Evolutionary conservation across 768 basidiomycete species (phyloP).

Genomic region (Calocera cornea): DNA sequence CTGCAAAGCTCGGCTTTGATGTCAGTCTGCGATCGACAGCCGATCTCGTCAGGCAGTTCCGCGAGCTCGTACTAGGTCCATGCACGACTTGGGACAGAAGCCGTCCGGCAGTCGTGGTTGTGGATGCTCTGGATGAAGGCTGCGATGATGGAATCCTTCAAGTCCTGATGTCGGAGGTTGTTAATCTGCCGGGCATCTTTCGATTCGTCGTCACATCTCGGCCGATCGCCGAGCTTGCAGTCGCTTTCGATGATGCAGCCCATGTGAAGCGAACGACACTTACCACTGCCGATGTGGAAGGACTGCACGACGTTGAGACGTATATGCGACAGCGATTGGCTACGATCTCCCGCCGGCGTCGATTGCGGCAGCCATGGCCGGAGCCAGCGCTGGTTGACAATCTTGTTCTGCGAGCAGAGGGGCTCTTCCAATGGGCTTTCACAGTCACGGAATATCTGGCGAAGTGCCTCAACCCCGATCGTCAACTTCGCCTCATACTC

Average conservation of each 20-base stretch:
- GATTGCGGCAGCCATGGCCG: not conserved
- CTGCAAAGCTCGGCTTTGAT: not conserved
- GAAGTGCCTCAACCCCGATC: not conserved
- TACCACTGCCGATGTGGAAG: not conserved
- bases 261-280: not conserved
- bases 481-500: not conserved
- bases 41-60: not conserved
- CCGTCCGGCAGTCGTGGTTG: not conserved
- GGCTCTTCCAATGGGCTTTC: not conserved
- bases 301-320: not conserved
- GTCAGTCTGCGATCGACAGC: not conserved
- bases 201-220: not conserved
- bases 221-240: not conserved
- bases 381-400: not conserved
- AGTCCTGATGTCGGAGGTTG: not conserved
- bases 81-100: not conserved
- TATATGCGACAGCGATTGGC: not conserved
- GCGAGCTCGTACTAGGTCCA: not conserved
- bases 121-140: not conserved
- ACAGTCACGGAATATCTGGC: not conserved
- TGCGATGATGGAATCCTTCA: not conserved
- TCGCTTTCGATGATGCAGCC: not conserved
- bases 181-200: not conserved
- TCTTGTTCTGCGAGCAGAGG: not conserved
- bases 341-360: not conserved